Base-by-base conservation (phyloP, 2,329 filamentous ascomycete genomes). In the Fusarium xyrophilum region DNA sequence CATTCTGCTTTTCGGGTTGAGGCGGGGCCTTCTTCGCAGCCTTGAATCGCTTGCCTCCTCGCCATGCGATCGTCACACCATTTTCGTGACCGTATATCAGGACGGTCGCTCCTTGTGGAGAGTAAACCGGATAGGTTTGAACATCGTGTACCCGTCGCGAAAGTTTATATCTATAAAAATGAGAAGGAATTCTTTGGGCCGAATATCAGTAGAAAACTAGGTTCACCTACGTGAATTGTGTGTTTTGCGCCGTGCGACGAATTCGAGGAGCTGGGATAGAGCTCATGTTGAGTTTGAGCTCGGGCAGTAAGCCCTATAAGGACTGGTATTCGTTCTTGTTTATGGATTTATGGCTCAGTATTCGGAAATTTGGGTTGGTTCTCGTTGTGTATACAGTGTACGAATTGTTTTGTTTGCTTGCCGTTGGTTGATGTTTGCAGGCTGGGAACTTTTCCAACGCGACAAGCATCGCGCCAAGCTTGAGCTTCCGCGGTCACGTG, bases 31-130 rank as follows among this genome's bases (percentile, higher is more conserved):
- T 80, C 38, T 79, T 76, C 3, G 76, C 67, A 3, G 80, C 65
- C 73, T 88, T 89, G 71, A 90, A 85, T n/a, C 82, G 81, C 52
- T 82, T 83, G 14, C 88, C 88, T 46, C 88, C 88, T 42, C 87
- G 84, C 88, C 88, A 91, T 27, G 87, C 76, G 38, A 90, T 72
- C 6, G 84, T 87, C 42, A 89, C 77, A 44, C 88, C 88, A 75
- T 85, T 87, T 62, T 89, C 86, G 70, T 90, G 88, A 46, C 86
- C 88, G 71, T 89, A 89, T 44, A 91, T 77, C 28, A 90, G 75
- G 72, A 90, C 84, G 5, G 84, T 87, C 10, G 88, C 88, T 36
- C 88, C 88, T 72, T 91, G 88, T 3, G 87, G 83, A 3, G 88
- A 89, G 60, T 83, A 82, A 21, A 88, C 80, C 2, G 88, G 88